These are phyloP conservation scores for Diatrype stigma DNA, from an alignment of 2,329 filamentous ascomycete species.

Conservation along the genomic window DNA sequence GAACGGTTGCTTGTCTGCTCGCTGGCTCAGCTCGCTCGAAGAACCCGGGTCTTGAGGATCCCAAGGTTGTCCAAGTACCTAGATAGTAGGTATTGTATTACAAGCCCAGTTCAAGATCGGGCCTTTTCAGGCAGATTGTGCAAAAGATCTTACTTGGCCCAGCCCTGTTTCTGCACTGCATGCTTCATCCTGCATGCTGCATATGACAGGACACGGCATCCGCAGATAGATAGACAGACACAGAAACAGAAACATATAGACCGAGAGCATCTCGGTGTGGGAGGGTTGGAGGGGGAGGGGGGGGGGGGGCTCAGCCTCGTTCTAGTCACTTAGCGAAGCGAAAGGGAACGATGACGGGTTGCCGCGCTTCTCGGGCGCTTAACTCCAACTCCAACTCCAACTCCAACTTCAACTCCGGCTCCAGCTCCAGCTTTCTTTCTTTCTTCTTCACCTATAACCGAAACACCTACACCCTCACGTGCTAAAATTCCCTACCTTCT, in stretches of 20 bases:
- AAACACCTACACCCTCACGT: too few species aligned
- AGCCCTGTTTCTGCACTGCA: too few species aligned
- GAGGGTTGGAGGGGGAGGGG: neutral
- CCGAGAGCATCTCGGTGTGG: neutral
- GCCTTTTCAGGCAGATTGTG: neutral
- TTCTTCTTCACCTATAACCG: too few species aligned
- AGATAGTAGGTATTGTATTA: neutral
- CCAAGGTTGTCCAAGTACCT: too few species aligned
- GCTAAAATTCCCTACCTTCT: too few species aligned
- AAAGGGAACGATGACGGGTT: neutral
- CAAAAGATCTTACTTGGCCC: too few species aligned
- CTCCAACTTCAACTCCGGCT: too few species aligned
- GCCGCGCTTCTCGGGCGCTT: conserved; percentile 1
- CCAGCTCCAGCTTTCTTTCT: too few species aligned
- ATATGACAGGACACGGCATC: neutral
- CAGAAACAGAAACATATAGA: neutral
- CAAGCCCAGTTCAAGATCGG: neutral
- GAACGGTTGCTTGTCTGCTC: too few species aligned
- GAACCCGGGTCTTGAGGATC: too few species aligned
- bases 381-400: neutral
- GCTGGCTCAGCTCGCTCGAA: too few species aligned
- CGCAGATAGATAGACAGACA: too few species aligned
- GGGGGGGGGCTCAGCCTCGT: conserved; percentile 1
- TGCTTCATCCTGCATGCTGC: neutral
- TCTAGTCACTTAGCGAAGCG: neutral